Evolutionary conservation across 1,139 yeast species (phyloP).

Genomic region (Magnusiomyces sp.): DNA sequence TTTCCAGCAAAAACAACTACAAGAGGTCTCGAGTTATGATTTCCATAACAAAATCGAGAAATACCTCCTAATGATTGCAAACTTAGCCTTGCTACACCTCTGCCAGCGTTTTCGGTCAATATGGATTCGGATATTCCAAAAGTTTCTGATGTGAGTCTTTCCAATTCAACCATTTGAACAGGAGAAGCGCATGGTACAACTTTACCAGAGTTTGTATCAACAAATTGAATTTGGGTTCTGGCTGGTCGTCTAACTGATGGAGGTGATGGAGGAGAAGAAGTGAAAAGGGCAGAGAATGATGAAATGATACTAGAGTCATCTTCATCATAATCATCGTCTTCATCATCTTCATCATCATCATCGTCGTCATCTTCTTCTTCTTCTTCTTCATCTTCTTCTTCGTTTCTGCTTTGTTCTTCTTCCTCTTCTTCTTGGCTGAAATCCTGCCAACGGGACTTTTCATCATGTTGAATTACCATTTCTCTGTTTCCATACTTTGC

Average conservation of each 20-base stretch:
- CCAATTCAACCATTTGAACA: constrained; percentile 73
- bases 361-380: constrained; percentile 28
- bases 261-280: constrained; percentile 9
- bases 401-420: constrained; percentile 27
- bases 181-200: constrained; percentile 60
- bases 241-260: constrained; percentile 12
- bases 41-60: constrained; percentile 47
- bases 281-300: constrained; percentile 5
- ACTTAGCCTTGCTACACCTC: constrained; percentile 54
- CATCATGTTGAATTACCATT: constrained; percentile 46
- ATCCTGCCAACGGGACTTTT: constrained; percentile 23
- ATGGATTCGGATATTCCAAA: constrained; percentile 44
- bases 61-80: constrained; percentile 62
- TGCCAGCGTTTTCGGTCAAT: constrained; percentile 63
- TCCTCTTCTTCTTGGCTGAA: constrained; percentile 6
- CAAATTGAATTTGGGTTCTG: constrained; percentile 13
- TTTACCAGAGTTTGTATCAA: constrained; percentile 16
- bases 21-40: constrained; percentile 73
- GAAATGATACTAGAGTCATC: constrained; percentile 18
- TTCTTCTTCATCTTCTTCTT: constrained; percentile 27
- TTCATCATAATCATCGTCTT: constrained; percentile 28
- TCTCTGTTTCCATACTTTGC: constrained; percentile 58
- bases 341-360: constrained; percentile 23
- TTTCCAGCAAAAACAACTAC: constrained; percentile 66
- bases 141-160: constrained; percentile 45